These are phyloP conservation scores for Candida krabiensis DNA, from an alignment of 805 yeast genomes.

Conservation along the genomic window DNA sequence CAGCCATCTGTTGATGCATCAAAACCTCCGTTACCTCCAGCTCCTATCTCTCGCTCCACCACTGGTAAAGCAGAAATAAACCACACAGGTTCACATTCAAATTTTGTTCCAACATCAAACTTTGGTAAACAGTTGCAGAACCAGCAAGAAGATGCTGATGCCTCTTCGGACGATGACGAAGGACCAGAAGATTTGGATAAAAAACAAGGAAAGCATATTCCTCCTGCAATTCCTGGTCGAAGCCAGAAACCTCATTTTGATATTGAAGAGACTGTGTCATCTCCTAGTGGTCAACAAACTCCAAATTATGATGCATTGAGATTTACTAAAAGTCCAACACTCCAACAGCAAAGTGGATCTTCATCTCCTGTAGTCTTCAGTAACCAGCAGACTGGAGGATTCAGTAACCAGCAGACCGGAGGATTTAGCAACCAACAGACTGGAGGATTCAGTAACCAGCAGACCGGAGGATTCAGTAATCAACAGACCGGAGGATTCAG, in stretches of 20 bases:
- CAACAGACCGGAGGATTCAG: slow-evolving; percentile 2
- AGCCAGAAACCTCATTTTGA: slow-evolving; percentile 36
- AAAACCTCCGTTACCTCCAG: slow-evolving; percentile 32
- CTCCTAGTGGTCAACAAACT: slow-evolving; percentile 12
- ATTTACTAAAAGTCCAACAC: slow-evolving; percentile 7
- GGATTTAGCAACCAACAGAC: slow-evolving; percentile 6
- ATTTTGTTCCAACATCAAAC: slow-evolving; percentile 77
- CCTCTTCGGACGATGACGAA: slow-evolving; percentile 30
- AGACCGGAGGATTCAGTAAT: slow-evolving; percentile 2
- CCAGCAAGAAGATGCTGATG: slow-evolving; percentile 18
- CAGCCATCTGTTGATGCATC: slow-evolving; percentile 19
- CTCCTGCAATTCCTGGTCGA: slow-evolving; percentile 37
- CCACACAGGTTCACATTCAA: slow-evolving; percentile 33
- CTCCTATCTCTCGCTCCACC: slow-evolving; percentile 30
- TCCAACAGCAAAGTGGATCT: slow-evolving; percentile 15
- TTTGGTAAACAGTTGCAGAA: slow-evolving; percentile 75
- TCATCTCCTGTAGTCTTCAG: slow-evolving; percentile 19
- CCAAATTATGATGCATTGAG: slow-evolving; percentile 52
- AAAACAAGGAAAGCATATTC: slow-evolving; percentile 20
- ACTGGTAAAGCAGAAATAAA: slow-evolving; percentile 8
- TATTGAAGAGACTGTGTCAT: slow-evolving; percentile 13
- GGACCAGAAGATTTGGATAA: slow-evolving; percentile 35
- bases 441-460: slow-evolving; percentile 2
- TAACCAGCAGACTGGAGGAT: slow-evolving; percentile 6
- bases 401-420: neutral